Conservation (phyloP, 257 asterid species). For the Primulina huaijiensis region DNA sequence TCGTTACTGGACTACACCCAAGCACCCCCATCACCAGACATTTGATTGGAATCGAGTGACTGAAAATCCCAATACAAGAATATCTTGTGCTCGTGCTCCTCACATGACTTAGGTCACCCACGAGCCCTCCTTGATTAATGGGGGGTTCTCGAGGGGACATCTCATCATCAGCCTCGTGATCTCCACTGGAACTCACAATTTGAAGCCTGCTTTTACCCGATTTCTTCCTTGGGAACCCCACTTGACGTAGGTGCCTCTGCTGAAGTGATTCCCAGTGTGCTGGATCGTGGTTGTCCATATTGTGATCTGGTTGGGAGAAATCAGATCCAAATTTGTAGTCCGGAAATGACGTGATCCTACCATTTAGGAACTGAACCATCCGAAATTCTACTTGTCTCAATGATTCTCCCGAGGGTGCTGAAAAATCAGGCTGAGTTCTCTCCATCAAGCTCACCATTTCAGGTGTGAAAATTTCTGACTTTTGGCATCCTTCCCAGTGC, state of each 20-base stretch:
- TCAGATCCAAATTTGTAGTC: slow-evolving; percentile 68
- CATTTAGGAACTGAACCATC: slow-evolving; percentile 85
- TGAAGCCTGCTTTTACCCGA: slow-evolving; percentile 97
- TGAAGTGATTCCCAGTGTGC: not conserved
- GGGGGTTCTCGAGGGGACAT: slow-evolving; percentile 90
- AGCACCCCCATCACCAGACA: slow-evolving; percentile 82
- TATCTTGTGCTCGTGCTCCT: slow-evolving; percentile 24
- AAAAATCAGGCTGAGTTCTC: slow-evolving; percentile 77
- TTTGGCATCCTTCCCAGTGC: slow-evolving; percentile 94
- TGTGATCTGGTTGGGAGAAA: slow-evolving; percentile 76
- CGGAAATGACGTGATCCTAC: slow-evolving; percentile 60
- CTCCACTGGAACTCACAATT: slow-evolving; percentile 75
- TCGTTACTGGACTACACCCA: slow-evolving; percentile 74
- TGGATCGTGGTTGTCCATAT: slow-evolving; percentile 32
- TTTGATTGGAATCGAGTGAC: slow-evolving; percentile 73
- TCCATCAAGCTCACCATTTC: slow-evolving; percentile 73
- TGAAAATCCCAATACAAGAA: slow-evolving; percentile 73
- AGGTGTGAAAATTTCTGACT: slow-evolving; percentile 67
- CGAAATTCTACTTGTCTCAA: slow-evolving; percentile 93
- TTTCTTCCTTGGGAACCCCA: slow-evolving; percentile 59
- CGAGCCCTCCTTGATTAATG: slow-evolving; percentile 35
- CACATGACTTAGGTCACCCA: slow-evolving; percentile 48
- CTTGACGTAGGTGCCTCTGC: slow-evolving; percentile 48
- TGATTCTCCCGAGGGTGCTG: slow-evolving; percentile 92
- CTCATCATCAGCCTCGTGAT: slow-evolving; percentile 92